Evolutionary conservation across 768 basidiomycete species (phyloP).

Genomic region (Pisolithus marmoratus): DNA sequence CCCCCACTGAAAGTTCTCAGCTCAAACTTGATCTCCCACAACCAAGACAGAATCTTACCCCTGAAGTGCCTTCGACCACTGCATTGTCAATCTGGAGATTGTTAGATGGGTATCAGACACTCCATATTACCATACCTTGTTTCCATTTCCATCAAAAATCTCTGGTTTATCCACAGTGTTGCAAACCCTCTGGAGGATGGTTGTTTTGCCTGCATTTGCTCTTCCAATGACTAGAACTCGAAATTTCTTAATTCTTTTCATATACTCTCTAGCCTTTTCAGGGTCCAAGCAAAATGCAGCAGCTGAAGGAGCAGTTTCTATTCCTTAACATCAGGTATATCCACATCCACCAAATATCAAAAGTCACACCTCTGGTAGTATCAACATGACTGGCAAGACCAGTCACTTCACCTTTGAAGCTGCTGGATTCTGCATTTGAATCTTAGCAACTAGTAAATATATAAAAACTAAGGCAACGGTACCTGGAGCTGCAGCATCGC

Average conservation of each 20-base stretch:
- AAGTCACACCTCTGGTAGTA: too few species aligned
- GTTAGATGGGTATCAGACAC: neutral
- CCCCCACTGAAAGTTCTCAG: conserved; percentile 12
- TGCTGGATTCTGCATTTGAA: too few species aligned
- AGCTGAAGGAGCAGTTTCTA: too few species aligned
- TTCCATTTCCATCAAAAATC: conserved; percentile 16
- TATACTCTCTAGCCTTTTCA: neutral
- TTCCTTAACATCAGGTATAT: too few species aligned
- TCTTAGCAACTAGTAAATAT: too few species aligned
- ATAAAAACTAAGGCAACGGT: too few species aligned
- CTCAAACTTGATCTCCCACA: neutral
- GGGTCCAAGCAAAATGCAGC: neutral
- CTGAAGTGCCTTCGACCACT: neutral
- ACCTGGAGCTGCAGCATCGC: too few species aligned
- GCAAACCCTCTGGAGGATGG: conserved; percentile 34
- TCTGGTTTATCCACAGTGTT: conserved; percentile 28
- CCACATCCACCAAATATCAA: too few species aligned
- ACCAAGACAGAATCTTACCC: neutral
- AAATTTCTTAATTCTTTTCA: conserved; percentile 14
- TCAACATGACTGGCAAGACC: too few species aligned
- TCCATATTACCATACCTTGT: conserved; percentile 7
- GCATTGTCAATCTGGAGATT: neutral
- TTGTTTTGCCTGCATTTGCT: conserved; percentile 38
- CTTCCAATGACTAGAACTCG: conserved; percentile 36
- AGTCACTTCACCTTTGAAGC: too few species aligned